A percentile compares a stretch with the other conserved stretches of the same genome.
phyloP scores from a whole-genome alignment of 2,329 filamentous ascomycete genomes.

The Exophiala calicioides region DNA sequence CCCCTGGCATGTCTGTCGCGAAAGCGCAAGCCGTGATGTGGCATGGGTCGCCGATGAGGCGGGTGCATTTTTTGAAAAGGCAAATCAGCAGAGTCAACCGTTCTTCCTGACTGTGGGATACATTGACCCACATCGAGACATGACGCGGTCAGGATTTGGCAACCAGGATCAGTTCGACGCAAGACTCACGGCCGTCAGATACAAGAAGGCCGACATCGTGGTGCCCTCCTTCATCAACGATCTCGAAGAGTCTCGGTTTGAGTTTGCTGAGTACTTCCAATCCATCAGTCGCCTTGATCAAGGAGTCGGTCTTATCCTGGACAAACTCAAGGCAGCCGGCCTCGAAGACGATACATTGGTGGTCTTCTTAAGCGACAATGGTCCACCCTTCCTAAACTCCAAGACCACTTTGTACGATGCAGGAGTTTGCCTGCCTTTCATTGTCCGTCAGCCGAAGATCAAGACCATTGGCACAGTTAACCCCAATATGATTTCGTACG shows the following conservation, averaged over 20 bases:
- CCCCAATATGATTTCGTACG: slow-evolving; percentile 48
- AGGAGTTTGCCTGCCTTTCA: slow-evolving; percentile 47
- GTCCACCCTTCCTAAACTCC: slow-evolving; percentile 53
- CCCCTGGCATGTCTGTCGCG: slow-evolving; percentile 45
- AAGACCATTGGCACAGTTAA: slow-evolving; percentile 43
- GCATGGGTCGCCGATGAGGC: slow-evolving; percentile 43
- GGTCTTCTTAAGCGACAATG: slow-evolving; percentile 53
- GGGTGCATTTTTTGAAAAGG: slow-evolving; percentile 41
- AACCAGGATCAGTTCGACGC: too few relatives aligned
- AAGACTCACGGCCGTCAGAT: too few relatives aligned
- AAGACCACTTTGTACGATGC: slow-evolving; percentile 55
- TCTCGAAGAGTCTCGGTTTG: slow-evolving; percentile 41
- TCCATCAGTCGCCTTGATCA: slow-evolving; percentile 46
- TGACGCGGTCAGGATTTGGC: slow-evolving; percentile 46
- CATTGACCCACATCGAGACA: slow-evolving; percentile 50
- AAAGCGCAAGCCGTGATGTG: slow-evolving; percentile 50
- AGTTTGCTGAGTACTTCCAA: slow-evolving; percentile 48
- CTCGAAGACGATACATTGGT: slow-evolving; percentile 45
- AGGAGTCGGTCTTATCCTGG: slow-evolving; percentile 45
- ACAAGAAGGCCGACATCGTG: slow-evolving; percentile 37
- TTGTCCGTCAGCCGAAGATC: slow-evolving; percentile 45
- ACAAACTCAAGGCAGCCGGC: slow-evolving; percentile 37
- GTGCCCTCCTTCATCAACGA: slow-evolving; percentile 47
- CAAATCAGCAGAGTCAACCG: slow-evolving; percentile 35
- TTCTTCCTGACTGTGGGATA: slow-evolving; percentile 53